These are phyloP conservation scores for Salix suchowensis DNA, from an alignment of 345 rosid species.

Conservation along the genomic window DNA sequence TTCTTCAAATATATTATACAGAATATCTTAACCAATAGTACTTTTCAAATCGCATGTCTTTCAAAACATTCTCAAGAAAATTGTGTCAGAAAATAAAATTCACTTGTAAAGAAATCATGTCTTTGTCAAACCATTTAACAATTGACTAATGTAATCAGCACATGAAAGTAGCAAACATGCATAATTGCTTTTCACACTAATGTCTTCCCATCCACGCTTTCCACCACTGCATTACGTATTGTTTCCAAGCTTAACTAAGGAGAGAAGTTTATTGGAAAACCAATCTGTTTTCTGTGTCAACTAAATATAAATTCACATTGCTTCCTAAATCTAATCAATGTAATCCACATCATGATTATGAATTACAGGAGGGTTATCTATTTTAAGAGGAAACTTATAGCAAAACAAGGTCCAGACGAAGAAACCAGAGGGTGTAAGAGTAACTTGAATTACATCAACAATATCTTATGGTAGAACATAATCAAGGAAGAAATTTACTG, in stretches of 20 bases:
- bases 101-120: too few species aligned
- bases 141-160: not conserved
- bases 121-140: too few species aligned
- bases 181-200: not conserved
- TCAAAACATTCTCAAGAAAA: too few species aligned
- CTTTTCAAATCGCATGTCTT: too few species aligned
- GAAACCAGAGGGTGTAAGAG: not conserved
- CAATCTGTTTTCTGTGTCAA: not conserved
- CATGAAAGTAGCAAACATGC: not conserved
- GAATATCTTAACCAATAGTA: not conserved
- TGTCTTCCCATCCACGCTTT: not conserved
- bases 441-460: not conserved
- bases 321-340: not conserved
- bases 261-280: not conserved
- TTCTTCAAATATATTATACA: not conserved
- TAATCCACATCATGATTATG: not conserved
- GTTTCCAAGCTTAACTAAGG: not conserved
- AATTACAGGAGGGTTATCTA: not conserved
- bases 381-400: not conserved
- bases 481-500: too few species aligned
- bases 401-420: not conserved
- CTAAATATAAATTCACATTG: not conserved
- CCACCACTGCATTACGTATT: not conserved
- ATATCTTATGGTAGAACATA: not conserved
- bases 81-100: too few species aligned